phyloP scores from a whole-genome alignment of 2,329 filamentous ascomycete genomes.

The Penicillium verrucosum region DNA sequence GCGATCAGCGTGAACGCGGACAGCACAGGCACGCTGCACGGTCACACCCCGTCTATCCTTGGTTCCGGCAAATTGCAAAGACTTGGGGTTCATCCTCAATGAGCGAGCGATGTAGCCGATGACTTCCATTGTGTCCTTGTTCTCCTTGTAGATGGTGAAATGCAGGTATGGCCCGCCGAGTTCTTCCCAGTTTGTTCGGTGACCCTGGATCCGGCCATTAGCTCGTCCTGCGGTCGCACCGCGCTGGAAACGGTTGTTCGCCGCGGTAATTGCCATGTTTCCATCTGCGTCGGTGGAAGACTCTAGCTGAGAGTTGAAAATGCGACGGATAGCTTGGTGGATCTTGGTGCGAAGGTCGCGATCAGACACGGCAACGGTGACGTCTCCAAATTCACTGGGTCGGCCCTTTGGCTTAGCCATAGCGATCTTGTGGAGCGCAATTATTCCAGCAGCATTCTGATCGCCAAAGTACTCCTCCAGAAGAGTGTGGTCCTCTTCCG shows the following conservation, averaged over 20 bases:
- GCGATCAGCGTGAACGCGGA: conserved; percentile 58
- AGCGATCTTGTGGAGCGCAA: conserved; percentile 55
- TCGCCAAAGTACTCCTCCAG: conserved; percentile 52
- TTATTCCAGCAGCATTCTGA: conserved; percentile 49
- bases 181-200: conserved; percentile 60
- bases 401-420: conserved; percentile 54
- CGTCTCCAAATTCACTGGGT: conserved; percentile 52
- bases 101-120: conserved; percentile 72
- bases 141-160: conserved; percentile 93
- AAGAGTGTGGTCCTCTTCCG: conserved; percentile 44
- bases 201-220: conserved; percentile 29
- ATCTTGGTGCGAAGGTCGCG: conserved; percentile 61
- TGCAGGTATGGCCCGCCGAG: conserved; percentile 78
- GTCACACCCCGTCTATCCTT: conserved; percentile 88
- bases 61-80: conserved; percentile 79
- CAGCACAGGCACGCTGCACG: conserved; percentile 72
- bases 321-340: conserved; percentile 67
- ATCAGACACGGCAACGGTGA: conserved; percentile 57
- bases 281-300: conserved; percentile 72
- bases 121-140: conserved; percentile 93
- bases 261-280: conserved; percentile 56
- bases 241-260: conserved; percentile 35
- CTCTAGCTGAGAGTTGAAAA: conserved; percentile 75
- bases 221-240: conserved; percentile 31
- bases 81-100: conserved; percentile 65